Conservation (phyloP, 2,329 filamentous ascomycete genomes). For the Coniochaeta sp. region DNA sequence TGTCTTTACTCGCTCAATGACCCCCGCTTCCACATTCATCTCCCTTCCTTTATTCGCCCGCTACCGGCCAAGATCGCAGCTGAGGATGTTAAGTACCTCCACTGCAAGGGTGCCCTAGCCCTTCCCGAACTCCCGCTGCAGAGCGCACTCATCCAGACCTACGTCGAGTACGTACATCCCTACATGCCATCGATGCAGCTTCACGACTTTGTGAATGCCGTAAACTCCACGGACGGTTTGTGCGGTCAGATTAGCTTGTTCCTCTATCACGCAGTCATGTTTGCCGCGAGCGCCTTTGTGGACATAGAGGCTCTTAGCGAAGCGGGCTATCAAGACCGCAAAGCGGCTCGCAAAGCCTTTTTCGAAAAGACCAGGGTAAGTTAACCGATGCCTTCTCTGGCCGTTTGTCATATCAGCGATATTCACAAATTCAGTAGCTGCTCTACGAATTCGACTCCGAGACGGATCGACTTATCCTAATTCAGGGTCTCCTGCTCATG, state of each 20-base stretch:
- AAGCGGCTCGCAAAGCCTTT: conserved; percentile 78
- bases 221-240: conserved; percentile 60
- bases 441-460: conserved; percentile 96
- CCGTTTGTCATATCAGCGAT: not conserved
- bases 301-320: conserved; percentile 69
- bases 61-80: conserved; percentile 68
- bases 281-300: conserved; percentile 81
- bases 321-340: conserved; percentile 70
- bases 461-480: conserved; percentile 76
- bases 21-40: conserved; percentile 33
- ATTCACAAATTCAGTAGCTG: conserved; percentile 42
- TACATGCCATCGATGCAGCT: conserved; percentile 85
- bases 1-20: too few relatives aligned
- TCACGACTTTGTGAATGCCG: conserved; percentile 48
- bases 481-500: conserved; percentile 84
- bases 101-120: conserved; percentile 74
- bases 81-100: conserved; percentile 77
- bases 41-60: conserved; percentile 67
- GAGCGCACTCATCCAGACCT: conserved; percentile 73
- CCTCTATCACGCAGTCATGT: conserved; percentile 92
- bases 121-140: conserved; percentile 65
- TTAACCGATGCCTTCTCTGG: conserved; percentile 7
- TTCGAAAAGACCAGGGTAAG: conserved; percentile 81
- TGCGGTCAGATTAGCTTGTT: conserved; percentile 72
- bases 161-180: conserved; percentile 84